Evolutionary conservation across 306 rosid genomes (phyloP).

Genomic region (Trichosanthes truncata): DNA sequence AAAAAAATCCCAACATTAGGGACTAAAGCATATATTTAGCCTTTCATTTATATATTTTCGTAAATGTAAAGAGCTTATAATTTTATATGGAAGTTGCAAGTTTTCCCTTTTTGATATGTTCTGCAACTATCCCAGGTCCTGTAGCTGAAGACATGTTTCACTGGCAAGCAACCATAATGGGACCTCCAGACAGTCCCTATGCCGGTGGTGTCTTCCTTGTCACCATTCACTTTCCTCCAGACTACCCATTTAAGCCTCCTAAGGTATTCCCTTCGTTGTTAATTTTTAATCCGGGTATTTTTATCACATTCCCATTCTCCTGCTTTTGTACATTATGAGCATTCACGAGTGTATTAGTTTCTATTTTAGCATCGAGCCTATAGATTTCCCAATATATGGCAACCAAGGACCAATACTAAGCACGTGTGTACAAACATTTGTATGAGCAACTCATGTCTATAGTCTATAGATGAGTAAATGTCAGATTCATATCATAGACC

Average conservation of each 20-base stretch:
- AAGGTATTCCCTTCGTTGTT: conserved; percentile 26
- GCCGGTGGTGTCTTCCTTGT: conserved; percentile 63
- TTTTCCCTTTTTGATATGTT: neutral
- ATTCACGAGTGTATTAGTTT: neutral
- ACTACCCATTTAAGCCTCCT: conserved; percentile 67
- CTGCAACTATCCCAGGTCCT: conserved; percentile 36
- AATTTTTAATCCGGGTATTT: neutral
- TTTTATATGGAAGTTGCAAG: neutral
- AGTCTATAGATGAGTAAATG: neutral
- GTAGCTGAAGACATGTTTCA: conserved; percentile 68
- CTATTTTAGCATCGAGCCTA: neutral
- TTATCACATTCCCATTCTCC: neutral
- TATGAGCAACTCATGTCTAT: neutral
- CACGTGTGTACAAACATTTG: neutral
- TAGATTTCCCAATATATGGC: neutral
- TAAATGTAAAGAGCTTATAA: neutral
- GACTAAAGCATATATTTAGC: neutral
- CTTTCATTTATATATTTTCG: neutral
- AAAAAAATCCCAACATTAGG: neutral
- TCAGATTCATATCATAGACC: neutral
- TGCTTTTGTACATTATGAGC: neutral
- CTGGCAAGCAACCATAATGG: conserved; percentile 77
- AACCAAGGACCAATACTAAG: neutral
- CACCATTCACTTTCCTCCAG: conserved; percentile 62
- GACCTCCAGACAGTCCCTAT: conserved; percentile 73